Evolutionary conservation across 164 flowering plant genomes (phyloP).

Genomic region (Vitis rupestris): DNA sequence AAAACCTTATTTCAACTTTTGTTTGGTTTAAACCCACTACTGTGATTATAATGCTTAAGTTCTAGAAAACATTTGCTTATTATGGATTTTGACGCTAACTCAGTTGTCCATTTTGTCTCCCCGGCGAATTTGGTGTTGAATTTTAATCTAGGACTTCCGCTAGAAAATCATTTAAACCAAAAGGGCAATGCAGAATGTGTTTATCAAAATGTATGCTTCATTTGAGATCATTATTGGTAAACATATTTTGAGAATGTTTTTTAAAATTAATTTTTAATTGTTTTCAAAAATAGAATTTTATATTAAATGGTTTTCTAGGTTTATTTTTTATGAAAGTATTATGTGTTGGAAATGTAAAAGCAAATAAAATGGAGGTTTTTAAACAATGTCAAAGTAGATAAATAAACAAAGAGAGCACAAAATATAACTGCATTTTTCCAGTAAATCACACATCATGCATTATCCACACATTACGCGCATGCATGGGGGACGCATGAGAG

Average conservation of each 20-base stretch:
- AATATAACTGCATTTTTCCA: too few species aligned
- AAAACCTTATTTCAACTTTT: background rate
- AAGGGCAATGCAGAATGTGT: slow-evolving; percentile 1
- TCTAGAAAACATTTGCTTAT: slow-evolving; percentile 13
- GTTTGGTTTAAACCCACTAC: background rate
- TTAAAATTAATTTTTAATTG: too few species aligned
- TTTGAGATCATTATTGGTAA: background rate
- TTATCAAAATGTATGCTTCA: background rate
- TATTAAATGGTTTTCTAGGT: too few species aligned
- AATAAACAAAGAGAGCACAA: too few species aligned
- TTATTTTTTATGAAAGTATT: too few species aligned
- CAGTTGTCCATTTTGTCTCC: slow-evolving; percentile 5
- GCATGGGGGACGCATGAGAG: background rate
- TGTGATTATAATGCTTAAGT: slow-evolving; percentile 5
- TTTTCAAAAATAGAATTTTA: too few species aligned
- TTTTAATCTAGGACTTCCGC: too few species aligned
- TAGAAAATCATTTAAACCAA: background rate
- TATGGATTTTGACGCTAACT: background rate
- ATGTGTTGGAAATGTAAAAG: too few species aligned
- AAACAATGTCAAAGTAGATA: too few species aligned
- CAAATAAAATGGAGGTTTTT: too few species aligned
- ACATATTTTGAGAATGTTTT: too few species aligned
- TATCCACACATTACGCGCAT: background rate
- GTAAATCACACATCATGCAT: background rate
- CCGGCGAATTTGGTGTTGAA: too few species aligned